Conservation (phyloP, 148 eudicot species). For the Simmondsia chinensis region DNA sequence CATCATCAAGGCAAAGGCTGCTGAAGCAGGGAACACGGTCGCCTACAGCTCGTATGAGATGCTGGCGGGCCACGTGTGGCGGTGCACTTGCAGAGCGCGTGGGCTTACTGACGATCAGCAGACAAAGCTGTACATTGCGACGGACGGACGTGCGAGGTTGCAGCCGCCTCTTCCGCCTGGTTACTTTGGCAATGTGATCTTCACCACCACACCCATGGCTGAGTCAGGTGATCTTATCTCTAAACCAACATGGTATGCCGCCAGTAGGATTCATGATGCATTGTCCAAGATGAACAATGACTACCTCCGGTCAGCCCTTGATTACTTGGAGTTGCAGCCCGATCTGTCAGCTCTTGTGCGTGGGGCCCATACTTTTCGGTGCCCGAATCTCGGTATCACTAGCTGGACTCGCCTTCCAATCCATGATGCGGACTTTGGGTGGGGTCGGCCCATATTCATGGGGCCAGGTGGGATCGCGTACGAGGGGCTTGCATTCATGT, state of each 20-base stretch:
- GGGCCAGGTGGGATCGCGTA: constrained; percentile 23
- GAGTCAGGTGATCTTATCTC: constrained; percentile 9
- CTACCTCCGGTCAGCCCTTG: constrained; percentile 19
- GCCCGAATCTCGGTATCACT: constrained; percentile 17
- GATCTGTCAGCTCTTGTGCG: constrained; percentile 10
- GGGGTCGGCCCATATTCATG: constrained; percentile 19
- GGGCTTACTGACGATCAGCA: constrained; percentile 4
- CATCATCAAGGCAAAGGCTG: not conserved
- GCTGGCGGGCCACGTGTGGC: constrained; percentile 25
- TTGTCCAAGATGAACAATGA: constrained; percentile 15
- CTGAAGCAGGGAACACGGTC: not conserved
- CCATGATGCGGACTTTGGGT: constrained; percentile 23
- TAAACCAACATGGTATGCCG: constrained; percentile 18
- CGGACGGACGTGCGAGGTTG: constrained; percentile 15
- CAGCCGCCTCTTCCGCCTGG: constrained; percentile 13
- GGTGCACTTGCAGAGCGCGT: constrained; percentile 16
- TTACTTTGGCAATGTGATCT: constrained; percentile 22
- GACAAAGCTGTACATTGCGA: constrained; percentile 15
- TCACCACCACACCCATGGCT: constrained; percentile 14
- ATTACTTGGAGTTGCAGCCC: constrained; percentile 19
- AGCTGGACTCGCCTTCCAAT: constrained; percentile 17
- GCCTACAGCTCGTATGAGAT: constrained; percentile 20
- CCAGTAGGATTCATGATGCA: constrained; percentile 11
- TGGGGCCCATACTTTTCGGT: constrained; percentile 12
- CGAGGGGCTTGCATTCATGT: constrained; percentile 16